Conservation (phyloP, 2,329 filamentous ascomycete species). For the Claviceps pusilla region DNA sequence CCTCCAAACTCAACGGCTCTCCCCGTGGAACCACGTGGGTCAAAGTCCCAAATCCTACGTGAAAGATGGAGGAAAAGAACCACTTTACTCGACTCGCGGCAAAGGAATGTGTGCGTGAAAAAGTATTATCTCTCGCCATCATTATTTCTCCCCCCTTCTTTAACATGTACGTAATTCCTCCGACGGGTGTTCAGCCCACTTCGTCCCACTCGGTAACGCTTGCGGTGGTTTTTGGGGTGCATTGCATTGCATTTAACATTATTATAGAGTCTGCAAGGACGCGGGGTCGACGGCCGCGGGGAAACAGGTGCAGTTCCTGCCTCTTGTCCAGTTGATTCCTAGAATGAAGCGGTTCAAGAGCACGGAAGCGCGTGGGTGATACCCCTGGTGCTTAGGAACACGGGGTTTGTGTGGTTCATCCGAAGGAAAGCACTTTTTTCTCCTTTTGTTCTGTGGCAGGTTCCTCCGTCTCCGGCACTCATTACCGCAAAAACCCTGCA, state of each 20-base stretch:
- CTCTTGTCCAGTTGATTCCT: too few species aligned
- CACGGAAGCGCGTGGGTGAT: too few species aligned
- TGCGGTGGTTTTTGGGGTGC: neutral
- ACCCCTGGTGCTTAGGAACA: neutral
- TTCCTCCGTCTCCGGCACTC: too few species aligned
- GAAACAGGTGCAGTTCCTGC: too few species aligned
- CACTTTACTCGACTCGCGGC: neutral
- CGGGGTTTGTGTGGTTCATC: neutral
- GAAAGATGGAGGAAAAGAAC: neutral
- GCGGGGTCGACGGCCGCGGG: neutral
- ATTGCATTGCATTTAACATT: too few species aligned
- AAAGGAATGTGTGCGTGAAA: neutral
- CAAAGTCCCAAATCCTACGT: neutral
- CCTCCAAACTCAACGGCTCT: neutral
- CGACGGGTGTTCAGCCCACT: neutral
- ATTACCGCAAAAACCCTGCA: too few species aligned
- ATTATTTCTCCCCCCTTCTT: too few species aligned
- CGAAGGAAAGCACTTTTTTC: neutral
- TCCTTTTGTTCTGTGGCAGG: too few species aligned
- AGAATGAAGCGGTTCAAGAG: too few species aligned
- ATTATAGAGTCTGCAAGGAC: neutral
- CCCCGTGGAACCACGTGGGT: neutral
- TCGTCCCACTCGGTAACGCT: neutral
- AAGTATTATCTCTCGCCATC: too few species aligned
- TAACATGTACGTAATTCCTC: neutral